These are phyloP conservation scores for Solanum ossicruentum DNA, from an alignment of 257 asterid species.

Conservation along the genomic window DNA sequence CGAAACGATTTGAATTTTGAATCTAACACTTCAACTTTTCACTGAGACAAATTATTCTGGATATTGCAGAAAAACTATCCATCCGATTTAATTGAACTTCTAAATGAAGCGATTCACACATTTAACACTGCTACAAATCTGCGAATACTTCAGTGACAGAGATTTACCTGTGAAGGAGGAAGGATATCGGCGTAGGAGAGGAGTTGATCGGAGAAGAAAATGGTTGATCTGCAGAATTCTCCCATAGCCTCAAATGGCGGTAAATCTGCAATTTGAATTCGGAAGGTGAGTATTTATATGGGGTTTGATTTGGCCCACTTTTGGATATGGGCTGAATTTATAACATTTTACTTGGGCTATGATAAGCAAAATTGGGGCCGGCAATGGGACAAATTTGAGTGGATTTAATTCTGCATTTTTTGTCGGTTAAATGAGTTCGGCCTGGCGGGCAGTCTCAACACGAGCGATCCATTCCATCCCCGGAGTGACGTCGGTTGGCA, in stretches of 20 bases:
- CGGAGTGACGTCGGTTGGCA: too few relatives aligned
- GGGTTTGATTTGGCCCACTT: neutral
- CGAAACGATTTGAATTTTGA: neutral
- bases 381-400: neutral
- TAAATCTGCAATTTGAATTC: neutral
- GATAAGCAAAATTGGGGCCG: neutral
- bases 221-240: constrained; percentile 51
- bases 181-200: constrained; percentile 75
- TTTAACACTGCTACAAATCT: neutral
- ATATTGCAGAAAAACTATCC: neutral
- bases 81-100: neutral
- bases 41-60: too few relatives aligned
- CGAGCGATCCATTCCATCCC: too few relatives aligned
- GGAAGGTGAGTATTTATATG: neutral
- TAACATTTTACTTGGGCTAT: neutral
- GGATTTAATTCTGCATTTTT: neutral
- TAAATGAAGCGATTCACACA: neutral
- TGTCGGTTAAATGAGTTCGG: neutral
- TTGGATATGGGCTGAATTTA: neutral
- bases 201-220: constrained; percentile 73
- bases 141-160: neutral
- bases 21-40: neutral
- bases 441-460: too few relatives aligned
- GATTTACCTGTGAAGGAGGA: constrained; percentile 44
- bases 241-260: constrained; percentile 26